Evolutionary conservation across 2,329 filamentous ascomycete genomes (phyloP).

Genomic region (Botrytis pseudocinerea): DNA sequence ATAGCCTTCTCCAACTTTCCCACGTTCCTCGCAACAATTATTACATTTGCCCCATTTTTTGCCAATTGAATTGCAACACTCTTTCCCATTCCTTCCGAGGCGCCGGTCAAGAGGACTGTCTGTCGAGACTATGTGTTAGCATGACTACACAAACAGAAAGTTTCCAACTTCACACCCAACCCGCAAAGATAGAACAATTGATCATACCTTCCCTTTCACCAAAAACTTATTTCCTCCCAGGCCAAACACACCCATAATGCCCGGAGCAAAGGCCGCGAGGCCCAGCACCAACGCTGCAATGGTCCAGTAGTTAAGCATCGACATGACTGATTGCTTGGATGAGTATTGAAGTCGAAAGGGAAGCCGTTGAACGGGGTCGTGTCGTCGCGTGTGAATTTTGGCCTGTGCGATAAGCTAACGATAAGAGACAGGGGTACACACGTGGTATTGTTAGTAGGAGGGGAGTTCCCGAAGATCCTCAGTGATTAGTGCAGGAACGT

Average conservation of each 20-base stretch:
- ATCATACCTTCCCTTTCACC: conserved; percentile 75
- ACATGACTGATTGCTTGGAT: neutral
- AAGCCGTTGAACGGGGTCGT: neutral
- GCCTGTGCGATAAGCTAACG: neutral
- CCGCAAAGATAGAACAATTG: neutral
- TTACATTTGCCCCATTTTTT: conserved; percentile 79
- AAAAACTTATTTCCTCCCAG: conserved; percentile 76
- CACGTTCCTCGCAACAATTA: conserved; percentile 78
- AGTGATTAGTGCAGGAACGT: neutral
- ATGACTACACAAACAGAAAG: neutral
- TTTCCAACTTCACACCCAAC: too few relatives aligned
- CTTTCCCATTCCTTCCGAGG: conserved; percentile 89
- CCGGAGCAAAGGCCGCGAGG: conserved; percentile 25
- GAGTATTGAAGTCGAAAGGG: neutral
- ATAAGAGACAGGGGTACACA: neutral
- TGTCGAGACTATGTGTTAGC: conserved; percentile 43
- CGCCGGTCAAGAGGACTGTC: conserved; percentile 88
- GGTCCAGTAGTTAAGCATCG: neutral
- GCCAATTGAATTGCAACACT: conserved; percentile 73
- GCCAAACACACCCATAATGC: conserved; percentile 59
- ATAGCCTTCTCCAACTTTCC: conserved; percentile 73
- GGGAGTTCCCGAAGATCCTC: neutral
- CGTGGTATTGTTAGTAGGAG: neutral
- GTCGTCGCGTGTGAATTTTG: neutral
- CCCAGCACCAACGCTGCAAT: neutral